Evolutionary conservation across 176 grass and related monocot species (phyloP).

Genomic region (Melocanna baccifera): DNA sequence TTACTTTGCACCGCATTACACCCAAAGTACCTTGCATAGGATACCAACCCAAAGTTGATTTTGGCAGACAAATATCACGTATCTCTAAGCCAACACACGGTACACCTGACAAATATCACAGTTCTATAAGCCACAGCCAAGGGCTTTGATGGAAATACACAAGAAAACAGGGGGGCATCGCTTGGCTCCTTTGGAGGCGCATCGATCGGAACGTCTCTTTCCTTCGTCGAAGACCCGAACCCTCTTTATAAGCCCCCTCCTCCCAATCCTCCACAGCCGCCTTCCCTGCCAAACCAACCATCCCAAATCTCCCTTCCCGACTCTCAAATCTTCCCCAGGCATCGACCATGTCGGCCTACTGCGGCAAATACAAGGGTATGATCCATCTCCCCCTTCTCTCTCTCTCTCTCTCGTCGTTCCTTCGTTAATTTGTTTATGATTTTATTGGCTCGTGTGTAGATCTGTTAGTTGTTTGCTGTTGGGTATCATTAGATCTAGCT

Average conservation of each 20-base stretch:
- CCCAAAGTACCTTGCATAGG: too few relatives aligned
- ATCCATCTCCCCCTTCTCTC: not conserved
- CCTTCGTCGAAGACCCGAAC: slow-evolving; percentile 40
- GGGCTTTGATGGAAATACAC: too few relatives aligned
- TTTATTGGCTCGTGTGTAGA: not conserved
- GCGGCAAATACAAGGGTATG: slow-evolving; percentile 79
- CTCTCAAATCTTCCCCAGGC: not conserved
- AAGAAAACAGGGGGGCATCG: too few relatives aligned
- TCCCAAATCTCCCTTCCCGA: not conserved
- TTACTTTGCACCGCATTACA: too few relatives aligned
- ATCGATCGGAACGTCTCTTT: slow-evolving; percentile 44
- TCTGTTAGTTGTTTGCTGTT: slow-evolving; percentile 11
- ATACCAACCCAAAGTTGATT: too few relatives aligned
- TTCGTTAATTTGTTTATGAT: not conserved
- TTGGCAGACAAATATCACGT: too few relatives aligned
- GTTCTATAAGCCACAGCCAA: too few relatives aligned
- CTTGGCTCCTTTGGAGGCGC: not conserved
- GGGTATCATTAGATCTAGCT: not conserved
- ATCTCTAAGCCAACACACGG: too few relatives aligned
- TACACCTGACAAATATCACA: too few relatives aligned
- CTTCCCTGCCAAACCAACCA: not conserved
- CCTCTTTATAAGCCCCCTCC: slow-evolving; percentile 17
- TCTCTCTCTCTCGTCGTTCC: not conserved
- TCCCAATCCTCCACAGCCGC: not conserved
- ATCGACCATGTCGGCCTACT: slow-evolving; percentile 73